Evolutionary conservation across 2,329 filamentous ascomycete species (phyloP), one percentile per base, ranked within the genome.

Genomic region (Talaromyces verruculosus): DNA sequence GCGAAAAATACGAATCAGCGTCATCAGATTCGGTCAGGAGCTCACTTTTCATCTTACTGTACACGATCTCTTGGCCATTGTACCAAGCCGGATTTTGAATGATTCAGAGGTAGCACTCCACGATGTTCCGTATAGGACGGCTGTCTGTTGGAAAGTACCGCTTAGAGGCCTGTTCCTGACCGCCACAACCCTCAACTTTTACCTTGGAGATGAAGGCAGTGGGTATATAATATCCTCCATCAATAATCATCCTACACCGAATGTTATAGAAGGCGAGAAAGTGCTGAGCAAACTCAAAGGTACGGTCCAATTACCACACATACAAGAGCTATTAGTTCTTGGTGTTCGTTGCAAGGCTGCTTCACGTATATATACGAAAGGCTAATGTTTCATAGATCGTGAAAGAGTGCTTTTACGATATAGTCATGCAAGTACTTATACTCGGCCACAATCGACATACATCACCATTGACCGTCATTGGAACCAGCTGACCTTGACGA

Each of bases 71-170:
- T 30, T 57, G 41, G 43, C 53, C n/a, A 37, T 64, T 33, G 43
- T 57, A n/a, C 63, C 63, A 37, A 64, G 8, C 11, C 63, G 43
- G 4, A 59, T 60, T 30, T 41, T 64, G 30, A 39, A 43, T 33
- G 63, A 64, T 30, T 64, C 63, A 15, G 63, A 55, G 17, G 63
- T 55, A 7, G 22, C 63, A 5, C 51, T 64, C 41, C 63, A 64
- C 41, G n/a, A 64, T 64, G 63, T 64, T n/a, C 63, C 63, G 19
- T 64, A 60, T 17, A 64, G 63, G 35, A 64, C 63, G 13, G 63
- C 63, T 15, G 63, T 64, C 8, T 64, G 55, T 33, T 64, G 63
- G 63, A 64, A 53, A 22, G 63, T 64, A 10, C 63, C 63, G 2
- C 63, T 64, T 41, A 60, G 33, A 60, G 63, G 63, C 30, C 41